Evolutionary conservation across 2,329 filamentous ascomycete species (phyloP).

Genomic region (Gremmenia infestans): DNA sequence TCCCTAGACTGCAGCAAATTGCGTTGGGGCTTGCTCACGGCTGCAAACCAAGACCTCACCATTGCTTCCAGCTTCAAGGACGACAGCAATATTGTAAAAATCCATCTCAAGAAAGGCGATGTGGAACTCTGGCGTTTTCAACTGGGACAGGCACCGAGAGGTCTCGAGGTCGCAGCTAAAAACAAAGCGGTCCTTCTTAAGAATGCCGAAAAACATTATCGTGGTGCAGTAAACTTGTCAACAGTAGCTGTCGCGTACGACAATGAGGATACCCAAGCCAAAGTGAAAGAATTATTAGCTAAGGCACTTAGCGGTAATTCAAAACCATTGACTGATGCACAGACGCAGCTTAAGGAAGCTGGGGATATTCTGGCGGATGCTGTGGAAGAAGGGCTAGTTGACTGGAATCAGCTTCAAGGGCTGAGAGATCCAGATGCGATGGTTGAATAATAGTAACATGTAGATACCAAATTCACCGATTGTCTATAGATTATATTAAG

Average conservation of each 20-base stretch:
- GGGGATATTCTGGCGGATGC: slow-evolving; percentile 5
- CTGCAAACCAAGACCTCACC: slow-evolving; percentile 45
- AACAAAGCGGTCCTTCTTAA: slow-evolving; percentile 44
- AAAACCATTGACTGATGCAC: neutral
- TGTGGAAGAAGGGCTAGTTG: slow-evolving; percentile 2
- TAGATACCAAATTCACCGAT: no score
- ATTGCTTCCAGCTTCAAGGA: slow-evolving; percentile 46
- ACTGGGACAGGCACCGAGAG: slow-evolving; percentile 41
- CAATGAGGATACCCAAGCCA: neutral
- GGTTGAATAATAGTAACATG: neutral
- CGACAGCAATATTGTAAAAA: slow-evolving; percentile 44
- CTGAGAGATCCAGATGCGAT: neutral
- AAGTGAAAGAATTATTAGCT: slow-evolving; percentile 3
- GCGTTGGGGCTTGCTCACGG: slow-evolving; percentile 48
- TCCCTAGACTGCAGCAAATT: slow-evolving; percentile 21
- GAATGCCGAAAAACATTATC: slow-evolving; percentile 55
- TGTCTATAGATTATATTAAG: neutral
- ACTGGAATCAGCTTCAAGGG: neutral
- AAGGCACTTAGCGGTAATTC: slow-evolving; percentile 1
- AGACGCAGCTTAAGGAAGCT: neutral
- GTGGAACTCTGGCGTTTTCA: slow-evolving; percentile 49
- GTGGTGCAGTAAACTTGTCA: slow-evolving; percentile 37
- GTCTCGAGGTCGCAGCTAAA: slow-evolving; percentile 37
- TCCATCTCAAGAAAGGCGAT: slow-evolving; percentile 51
- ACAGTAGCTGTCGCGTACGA: slow-evolving; percentile 10